phyloP scores from a whole-genome alignment of 371 early-diverging fungal genomes.

The Smittium culicis region DNA sequence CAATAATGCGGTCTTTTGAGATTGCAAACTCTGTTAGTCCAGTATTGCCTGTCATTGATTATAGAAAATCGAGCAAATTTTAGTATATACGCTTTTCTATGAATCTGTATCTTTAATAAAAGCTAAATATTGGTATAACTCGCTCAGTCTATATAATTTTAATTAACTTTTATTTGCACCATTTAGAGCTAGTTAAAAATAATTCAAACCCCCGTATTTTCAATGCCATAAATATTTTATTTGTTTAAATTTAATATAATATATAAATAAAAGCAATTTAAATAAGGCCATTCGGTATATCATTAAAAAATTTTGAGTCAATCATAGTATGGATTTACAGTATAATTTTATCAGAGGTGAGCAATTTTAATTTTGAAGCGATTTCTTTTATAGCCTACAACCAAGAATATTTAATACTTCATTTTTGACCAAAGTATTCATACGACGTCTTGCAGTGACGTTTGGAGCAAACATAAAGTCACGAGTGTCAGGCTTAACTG shows the following conservation, averaged over 20 bases:
- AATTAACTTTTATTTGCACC: not conserved
- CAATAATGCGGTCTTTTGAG: not conserved
- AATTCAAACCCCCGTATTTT: not conserved
- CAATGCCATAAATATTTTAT: not conserved
- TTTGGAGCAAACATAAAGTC: not conserved
- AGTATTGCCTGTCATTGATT: not conserved
- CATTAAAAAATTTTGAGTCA: too few relatives aligned
- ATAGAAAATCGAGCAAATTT: not conserved
- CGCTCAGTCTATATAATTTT: not conserved
- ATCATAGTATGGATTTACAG: too few relatives aligned
- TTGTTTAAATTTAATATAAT: not conserved
- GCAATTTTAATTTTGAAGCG: too few relatives aligned
- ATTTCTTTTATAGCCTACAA: not conserved
- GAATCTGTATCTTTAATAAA: not conserved
- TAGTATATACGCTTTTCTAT: not conserved
- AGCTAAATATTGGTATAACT: not conserved
- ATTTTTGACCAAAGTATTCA: not conserved
- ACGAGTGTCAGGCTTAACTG: not conserved
- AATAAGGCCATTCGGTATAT: too few relatives aligned
- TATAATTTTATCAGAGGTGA: too few relatives aligned
- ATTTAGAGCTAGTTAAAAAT: not conserved
- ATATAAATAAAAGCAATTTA: not conserved
- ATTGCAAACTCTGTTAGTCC: not conserved
- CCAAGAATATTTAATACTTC: not conserved
- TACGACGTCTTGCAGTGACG: not conserved